A percentile compares a stretch with the other conserved stretches of the same genome.
phyloP scores from a whole-genome alignment of 2,329 filamentous ascomycete species.

The Cytospora piceae region DNA sequence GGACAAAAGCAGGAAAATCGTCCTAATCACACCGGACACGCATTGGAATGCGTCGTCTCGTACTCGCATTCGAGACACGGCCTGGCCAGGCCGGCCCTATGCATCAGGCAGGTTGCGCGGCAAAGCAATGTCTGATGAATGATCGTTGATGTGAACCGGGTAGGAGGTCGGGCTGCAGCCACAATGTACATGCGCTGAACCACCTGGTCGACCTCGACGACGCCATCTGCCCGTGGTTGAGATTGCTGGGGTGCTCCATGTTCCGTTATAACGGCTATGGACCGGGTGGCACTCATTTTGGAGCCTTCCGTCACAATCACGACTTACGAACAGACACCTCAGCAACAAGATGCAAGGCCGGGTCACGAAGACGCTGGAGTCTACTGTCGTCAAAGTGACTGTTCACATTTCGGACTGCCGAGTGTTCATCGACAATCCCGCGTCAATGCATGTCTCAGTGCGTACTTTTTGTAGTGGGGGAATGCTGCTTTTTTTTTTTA shows the following conservation, averaged over 20 bases:
- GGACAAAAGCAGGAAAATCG: not conserved
- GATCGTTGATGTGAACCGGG: not conserved
- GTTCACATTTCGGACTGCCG: not conserved
- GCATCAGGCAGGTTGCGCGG: not conserved
- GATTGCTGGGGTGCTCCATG: not conserved
- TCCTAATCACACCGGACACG: not conserved
- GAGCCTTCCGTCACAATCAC: not conserved
- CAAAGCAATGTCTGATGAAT: not conserved
- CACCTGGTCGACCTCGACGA: not conserved
- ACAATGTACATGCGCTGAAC: not conserved
- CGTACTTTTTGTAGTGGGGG: not conserved
- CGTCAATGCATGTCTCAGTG: not conserved
- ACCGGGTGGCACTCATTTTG: not conserved
- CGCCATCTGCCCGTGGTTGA: not conserved
- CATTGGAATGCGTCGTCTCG: not conserved
- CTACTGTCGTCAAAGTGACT: not conserved
- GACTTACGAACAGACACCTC: not conserved
- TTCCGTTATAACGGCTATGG: not conserved
- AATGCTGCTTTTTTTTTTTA: not conserved
- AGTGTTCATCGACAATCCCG: not conserved
- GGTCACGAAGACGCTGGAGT: not conserved
- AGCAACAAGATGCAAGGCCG: not conserved
- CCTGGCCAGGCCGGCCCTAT: not conserved
- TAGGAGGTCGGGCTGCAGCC: not conserved
- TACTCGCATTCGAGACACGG: constrained; percentile 10